These are phyloP conservation scores for Scheffersomyces insectosa DNA, from an alignment of 1,139 yeast genomes.

Conservation along the genomic window DNA sequence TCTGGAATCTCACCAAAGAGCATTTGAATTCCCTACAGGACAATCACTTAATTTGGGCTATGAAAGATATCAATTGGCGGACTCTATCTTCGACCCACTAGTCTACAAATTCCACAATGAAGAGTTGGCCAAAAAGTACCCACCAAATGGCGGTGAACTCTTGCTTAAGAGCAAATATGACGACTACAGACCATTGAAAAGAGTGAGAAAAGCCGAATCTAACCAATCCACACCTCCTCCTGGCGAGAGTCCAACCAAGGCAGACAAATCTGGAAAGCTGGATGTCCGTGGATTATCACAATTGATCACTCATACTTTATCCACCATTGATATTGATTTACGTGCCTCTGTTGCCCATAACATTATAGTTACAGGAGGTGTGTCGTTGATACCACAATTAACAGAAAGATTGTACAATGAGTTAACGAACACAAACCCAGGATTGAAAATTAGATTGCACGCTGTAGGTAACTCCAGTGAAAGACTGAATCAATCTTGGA, in stretches of 20 bases:
- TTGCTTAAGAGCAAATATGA: conserved; percentile 40
- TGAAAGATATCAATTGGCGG: conserved; percentile 72
- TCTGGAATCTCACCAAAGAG: conserved; percentile 42
- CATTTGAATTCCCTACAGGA: conserved; percentile 81
- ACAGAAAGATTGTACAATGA: conserved; percentile 81
- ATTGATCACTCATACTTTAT: conserved; percentile 69
- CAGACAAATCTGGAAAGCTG: conserved; percentile 7
- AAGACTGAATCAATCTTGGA: conserved; percentile 86
- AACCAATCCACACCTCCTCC: conserved; percentile 43
- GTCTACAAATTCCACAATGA: conserved; percentile 35
- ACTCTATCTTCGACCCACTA: conserved; percentile 70
- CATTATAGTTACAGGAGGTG: conserved; percentile 88
- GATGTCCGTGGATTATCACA: conserved; percentile 57
- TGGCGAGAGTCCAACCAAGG: conserved; percentile 12
- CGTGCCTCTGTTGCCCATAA: conserved; percentile 91
- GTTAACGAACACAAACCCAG: conserved; percentile 73
- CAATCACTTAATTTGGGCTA: conserved; percentile 40
- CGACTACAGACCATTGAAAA: conserved; percentile 73
- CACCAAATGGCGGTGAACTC: conserved; percentile 39
- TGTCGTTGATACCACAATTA: conserved; percentile 83
- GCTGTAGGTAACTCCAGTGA: conserved; percentile 86
- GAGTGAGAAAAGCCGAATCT: conserved; percentile 51
- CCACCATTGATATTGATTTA: conserved; percentile 79
- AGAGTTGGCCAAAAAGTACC: conserved; percentile 26
- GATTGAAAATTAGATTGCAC: conserved; percentile 85